Conservation (phyloP, 2,329 filamentous ascomycete species). For the Hymenoscyphus scutula region DNA sequence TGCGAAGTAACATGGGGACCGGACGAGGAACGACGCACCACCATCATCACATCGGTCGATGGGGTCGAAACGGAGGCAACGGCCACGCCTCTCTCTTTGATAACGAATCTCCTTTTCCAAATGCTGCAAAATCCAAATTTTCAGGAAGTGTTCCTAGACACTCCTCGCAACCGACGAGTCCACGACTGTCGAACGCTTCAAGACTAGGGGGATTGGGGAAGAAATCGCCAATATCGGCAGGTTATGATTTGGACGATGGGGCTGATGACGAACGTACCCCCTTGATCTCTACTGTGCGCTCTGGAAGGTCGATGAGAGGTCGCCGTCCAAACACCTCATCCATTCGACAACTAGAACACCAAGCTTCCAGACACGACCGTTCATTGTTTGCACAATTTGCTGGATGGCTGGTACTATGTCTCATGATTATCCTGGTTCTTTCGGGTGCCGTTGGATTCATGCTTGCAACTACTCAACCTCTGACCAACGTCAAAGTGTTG, state of each 20-base stretch:
- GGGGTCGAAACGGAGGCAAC: conserved; percentile 67
- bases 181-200: conserved; percentile 51
- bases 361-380: conserved; percentile 61
- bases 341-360: conserved; percentile 70
- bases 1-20: conserved; percentile 60
- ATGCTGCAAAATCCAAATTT: conserved; percentile 62
- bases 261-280: conserved; percentile 89
- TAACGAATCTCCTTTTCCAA: conserved; percentile 75
- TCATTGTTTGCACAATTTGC: conserved; percentile 71
- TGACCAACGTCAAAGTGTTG: conserved; percentile 73
- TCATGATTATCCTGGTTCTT: conserved; percentile 77
- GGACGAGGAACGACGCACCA: conserved; percentile 68
- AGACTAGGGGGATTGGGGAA: conserved; percentile 43
- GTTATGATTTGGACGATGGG: conserved; percentile 79
- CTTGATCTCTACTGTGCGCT: conserved; percentile 64
- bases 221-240: conserved; percentile 59
- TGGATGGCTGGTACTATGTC: conserved; percentile 80
- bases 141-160: conserved; percentile 56
- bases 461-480: conserved; percentile 85
- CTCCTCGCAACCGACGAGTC: conserved; percentile 67
- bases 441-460: conserved; percentile 86
- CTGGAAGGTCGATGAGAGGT: conserved; percentile 54
- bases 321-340: conserved; percentile 56
- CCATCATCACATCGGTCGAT: conserved; percentile 78
- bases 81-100: conserved; percentile 71